Conservation (phyloP, 768 basidiomycete genomes). For the Mycena epipterygia region DNA sequence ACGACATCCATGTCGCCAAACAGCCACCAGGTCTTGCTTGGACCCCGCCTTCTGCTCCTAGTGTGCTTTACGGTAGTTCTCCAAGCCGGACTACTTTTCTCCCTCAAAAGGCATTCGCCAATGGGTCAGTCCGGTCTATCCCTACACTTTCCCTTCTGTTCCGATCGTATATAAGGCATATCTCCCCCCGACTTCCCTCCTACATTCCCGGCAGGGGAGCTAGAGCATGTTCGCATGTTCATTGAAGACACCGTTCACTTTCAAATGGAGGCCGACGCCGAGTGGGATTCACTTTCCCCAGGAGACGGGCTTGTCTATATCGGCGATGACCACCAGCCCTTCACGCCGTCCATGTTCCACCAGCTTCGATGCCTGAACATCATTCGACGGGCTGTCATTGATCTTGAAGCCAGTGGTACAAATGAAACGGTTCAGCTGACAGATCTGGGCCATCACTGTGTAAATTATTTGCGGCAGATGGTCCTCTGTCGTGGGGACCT, state of each 20-base stretch:
- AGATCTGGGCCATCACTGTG: background rate
- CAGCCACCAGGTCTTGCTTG: background rate
- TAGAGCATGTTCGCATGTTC: constrained; percentile 16
- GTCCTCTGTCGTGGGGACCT: background rate
- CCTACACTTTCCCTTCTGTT: background rate
- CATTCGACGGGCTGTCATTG: constrained; percentile 34
- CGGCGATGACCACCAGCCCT: constrained; percentile 34
- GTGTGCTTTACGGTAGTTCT: background rate
- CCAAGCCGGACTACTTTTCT: background rate
- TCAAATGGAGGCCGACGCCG: constrained; percentile 5
- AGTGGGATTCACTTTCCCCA: constrained; percentile 30
- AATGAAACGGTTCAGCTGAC: constrained; percentile 18
- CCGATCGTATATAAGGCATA: background rate
- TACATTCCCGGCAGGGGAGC: constrained; percentile 2
- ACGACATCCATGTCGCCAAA: too few species aligned
- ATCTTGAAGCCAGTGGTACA: constrained; percentile 44
- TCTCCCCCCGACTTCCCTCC: background rate
- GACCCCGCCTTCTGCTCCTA: background rate
- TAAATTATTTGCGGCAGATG: background rate
- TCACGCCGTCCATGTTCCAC: constrained; percentile 47
- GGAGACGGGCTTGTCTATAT: constrained; percentile 38
- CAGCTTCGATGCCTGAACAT: constrained; percentile 46
- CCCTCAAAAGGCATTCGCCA: background rate
- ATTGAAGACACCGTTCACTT: constrained; percentile 23
- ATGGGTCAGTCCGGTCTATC: background rate